A percentile compares a stretch with the other conserved stretches of the same genome.
These are phyloP conservation scores for Thielaviopsis punctulata DNA, from an alignment of 2,329 filamentous ascomycete species.

Conservation along the genomic window DNA sequence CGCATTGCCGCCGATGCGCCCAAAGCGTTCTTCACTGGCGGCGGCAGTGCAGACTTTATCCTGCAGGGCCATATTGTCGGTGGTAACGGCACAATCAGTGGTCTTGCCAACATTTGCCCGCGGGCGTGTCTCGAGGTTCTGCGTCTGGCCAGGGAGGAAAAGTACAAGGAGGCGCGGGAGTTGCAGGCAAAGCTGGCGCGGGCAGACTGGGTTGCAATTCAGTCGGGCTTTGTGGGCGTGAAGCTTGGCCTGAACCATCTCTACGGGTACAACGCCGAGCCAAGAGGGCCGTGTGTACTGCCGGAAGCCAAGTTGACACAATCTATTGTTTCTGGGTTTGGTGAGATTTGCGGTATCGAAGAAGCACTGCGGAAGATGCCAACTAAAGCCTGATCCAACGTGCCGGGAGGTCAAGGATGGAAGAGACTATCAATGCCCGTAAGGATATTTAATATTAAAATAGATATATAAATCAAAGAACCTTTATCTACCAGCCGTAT, in stretches of 20 bases:
- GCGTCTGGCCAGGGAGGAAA: slow-evolving; percentile 19
- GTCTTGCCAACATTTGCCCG: slow-evolving; percentile 23
- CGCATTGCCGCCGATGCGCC: slow-evolving; percentile 24
- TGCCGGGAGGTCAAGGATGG: background rate
- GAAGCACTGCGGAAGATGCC: background rate
- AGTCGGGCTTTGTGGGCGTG: slow-evolving; percentile 31
- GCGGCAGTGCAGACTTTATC: slow-evolving; percentile 27
- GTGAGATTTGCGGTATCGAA: background rate
- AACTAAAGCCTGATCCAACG: background rate
- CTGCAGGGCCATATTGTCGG: slow-evolving; percentile 24
- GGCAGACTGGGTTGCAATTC: slow-evolving; percentile 29
- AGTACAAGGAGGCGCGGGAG: slow-evolving; percentile 19
- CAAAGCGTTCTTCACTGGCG: slow-evolving; percentile 23
- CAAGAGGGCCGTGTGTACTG: slow-evolving; percentile 22
- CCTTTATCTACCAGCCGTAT: background rate
- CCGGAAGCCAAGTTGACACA: too few species aligned
- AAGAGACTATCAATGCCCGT: background rate
- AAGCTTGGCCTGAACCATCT: slow-evolving; percentile 28
- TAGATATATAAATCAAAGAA: background rate
- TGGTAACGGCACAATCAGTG: slow-evolving; percentile 25
- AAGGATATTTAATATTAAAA: background rate
- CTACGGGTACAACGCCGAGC: slow-evolving; percentile 23
- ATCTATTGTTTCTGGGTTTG: too few species aligned
- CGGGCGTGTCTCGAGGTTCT: slow-evolving; percentile 22
- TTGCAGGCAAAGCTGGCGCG: slow-evolving; percentile 27